Conservation (phyloP, 495 filamentous ascomycete species). For the Glonium stellatum region DNA sequence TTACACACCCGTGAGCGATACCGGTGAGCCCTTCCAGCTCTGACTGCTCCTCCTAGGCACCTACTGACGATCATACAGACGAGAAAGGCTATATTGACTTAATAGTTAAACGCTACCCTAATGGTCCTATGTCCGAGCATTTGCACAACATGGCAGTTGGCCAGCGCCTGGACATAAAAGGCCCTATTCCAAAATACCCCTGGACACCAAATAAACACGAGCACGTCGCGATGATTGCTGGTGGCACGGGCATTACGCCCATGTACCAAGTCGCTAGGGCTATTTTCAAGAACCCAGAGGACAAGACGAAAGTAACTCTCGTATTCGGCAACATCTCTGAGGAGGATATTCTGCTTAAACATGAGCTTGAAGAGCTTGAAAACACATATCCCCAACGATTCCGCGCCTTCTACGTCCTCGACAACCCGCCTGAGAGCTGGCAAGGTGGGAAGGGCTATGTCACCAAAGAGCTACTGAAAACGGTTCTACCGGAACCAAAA, state of each 20-base stretch:
- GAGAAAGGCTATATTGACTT: conserved; percentile 76
- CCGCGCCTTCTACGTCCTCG: conserved; percentile 81
- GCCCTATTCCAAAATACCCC: conserved; percentile 87
- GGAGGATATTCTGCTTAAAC: conserved; percentile 82
- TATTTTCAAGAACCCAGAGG: conserved; percentile 92
- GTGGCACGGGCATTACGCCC: conserved; percentile 92
- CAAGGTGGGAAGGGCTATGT: conserved; percentile 67
- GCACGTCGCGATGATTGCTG: conserved; percentile 86
- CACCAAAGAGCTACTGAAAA: conserved; percentile 85
- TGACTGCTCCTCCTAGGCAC: not conserved
- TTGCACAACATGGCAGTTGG: conserved; percentile 74
- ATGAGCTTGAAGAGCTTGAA: conserved; percentile 73
- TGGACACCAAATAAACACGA: conserved; percentile 92
- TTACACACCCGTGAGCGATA: conserved; percentile 86
- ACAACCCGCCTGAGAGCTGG: conserved; percentile 81
- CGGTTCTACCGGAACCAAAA: conserved; percentile 76
- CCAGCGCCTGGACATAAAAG: conserved; percentile 82
- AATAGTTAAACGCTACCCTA: conserved; percentile 81
- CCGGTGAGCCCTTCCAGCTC: conserved; percentile 48
- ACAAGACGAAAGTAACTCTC: conserved; percentile 93
- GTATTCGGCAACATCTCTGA: conserved; percentile 83
- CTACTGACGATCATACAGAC: conserved; percentile 39
- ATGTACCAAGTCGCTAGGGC: conserved; percentile 79
- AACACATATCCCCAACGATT: conserved; percentile 92
- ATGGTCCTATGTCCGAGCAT: conserved; percentile 85